Percentiles rank a stretch among this genome's conserved stretches.
phyloP scores from a whole-genome alignment of 1,284 basidiomycete genomes.

The Leccinum fuscescens region DNA sequence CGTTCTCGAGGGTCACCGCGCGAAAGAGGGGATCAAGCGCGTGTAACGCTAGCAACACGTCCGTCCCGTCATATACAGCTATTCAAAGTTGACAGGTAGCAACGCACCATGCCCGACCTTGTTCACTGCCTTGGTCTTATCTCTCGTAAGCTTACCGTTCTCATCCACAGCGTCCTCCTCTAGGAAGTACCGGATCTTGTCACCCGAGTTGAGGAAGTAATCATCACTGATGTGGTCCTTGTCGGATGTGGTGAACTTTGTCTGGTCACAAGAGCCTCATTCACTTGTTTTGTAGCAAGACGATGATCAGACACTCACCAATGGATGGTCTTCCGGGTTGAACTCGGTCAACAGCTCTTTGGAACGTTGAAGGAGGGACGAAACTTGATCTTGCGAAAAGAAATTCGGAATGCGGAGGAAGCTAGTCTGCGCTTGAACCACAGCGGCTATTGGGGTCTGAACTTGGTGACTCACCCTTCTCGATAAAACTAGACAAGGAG shows the following conservation, averaged over 20 bases:
- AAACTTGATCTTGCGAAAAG: constrained; percentile 56
- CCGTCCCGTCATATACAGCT: neutral
- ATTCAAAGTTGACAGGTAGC: neutral
- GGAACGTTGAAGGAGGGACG: constrained; percentile 65
- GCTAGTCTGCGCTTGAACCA: constrained; percentile 37
- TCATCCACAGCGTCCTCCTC: constrained; percentile 76
- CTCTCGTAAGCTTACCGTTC: constrained; percentile 65
- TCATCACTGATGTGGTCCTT: constrained; percentile 82
- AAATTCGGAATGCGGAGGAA: constrained; percentile 82
- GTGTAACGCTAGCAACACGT: constrained; percentile 59
- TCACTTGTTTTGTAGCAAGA: neutral
- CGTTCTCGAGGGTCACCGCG: constrained; percentile 75
- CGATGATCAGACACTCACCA: constrained; percentile 43
- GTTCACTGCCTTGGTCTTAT: constrained; percentile 78
- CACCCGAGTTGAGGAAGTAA: constrained; percentile 89
- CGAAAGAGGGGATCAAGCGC: constrained; percentile 82
- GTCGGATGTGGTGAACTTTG: constrained; percentile 83
- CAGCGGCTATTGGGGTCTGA: neutral
- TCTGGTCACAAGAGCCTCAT: constrained; percentile 44
- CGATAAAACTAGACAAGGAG: constrained; percentile 18
- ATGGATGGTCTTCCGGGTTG: constrained; percentile 74
- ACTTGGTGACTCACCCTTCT: constrained; percentile 23
- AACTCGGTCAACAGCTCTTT: constrained; percentile 78
- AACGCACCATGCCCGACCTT: constrained; percentile 77
- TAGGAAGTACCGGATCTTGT: constrained; percentile 90